Percentiles rank a stretch among this genome's conserved stretches.
Evolutionary conservation across 305 asterid species (phyloP).

Genomic region (Salvia sclarea): DNA sequence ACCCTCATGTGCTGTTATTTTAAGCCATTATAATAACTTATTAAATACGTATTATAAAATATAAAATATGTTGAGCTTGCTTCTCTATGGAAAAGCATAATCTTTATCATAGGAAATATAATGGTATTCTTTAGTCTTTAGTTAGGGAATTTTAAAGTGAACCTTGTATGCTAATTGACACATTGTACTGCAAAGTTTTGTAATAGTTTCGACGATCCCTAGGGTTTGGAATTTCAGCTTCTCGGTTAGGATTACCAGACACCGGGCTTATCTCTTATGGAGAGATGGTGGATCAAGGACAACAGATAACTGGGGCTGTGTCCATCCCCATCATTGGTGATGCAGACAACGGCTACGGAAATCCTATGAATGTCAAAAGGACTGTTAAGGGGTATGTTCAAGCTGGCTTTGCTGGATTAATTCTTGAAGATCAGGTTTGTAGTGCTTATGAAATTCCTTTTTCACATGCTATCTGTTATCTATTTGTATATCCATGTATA

Average conservation of each 20-base stretch:
- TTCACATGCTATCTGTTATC: neutral
- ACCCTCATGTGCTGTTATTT: no score
- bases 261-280: slow-evolving; percentile 89
- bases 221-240: slow-evolving; percentile 97
- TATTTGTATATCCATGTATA: neutral
- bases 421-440: slow-evolving; percentile 93
- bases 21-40: no score
- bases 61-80: no score
- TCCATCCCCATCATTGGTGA: slow-evolving; percentile 92
- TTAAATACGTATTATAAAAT: no score
- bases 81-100: neutral
- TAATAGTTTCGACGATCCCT: slow-evolving; percentile 30
- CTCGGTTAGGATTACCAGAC: slow-evolving; percentile 86
- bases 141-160: neutral
- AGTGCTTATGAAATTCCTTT: neutral
- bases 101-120: neutral
- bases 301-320: slow-evolving; percentile 70
- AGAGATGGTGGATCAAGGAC: slow-evolving; percentile 96
- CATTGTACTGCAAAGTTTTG: neutral
- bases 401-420: slow-evolving; percentile 92
- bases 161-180: neutral
- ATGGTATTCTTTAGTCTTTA: neutral
- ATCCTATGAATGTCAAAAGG: slow-evolving; percentile 94
- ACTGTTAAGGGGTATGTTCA: slow-evolving; percentile 77
- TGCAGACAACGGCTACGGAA: slow-evolving; percentile 95